A percentile compares a stretch with the other conserved stretches of the same genome.
Conservation (phyloP, 2,329 filamentous ascomycete genomes). For the Juglanconis sp. region DNA sequence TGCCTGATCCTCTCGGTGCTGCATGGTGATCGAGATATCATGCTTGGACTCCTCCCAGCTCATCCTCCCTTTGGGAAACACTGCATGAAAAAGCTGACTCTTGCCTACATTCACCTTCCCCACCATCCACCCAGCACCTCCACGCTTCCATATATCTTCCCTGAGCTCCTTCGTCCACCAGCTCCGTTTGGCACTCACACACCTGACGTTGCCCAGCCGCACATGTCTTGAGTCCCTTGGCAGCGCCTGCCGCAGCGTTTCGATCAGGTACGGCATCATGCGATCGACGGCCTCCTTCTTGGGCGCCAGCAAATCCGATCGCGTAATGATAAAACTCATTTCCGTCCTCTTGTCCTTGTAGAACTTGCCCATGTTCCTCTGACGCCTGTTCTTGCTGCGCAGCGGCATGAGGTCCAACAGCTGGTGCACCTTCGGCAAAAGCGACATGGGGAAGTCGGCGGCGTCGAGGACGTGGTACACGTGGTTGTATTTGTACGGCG, state of each 20-base stretch:
- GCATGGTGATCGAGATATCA: conserved; percentile 33
- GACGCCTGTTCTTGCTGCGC: conserved; percentile 76
- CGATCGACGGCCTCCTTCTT: conserved; percentile 78
- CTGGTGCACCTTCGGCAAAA: conserved; percentile 72
- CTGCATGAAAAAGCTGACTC: conserved; percentile 81
- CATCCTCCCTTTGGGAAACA: conserved; percentile 75
- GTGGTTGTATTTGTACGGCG: conserved; percentile 86
- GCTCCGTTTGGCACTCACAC: conserved; percentile 78
- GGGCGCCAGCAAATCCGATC: conserved; percentile 81
- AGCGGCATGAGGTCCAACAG: conserved; percentile 70
- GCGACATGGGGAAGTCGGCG: conserved; percentile 92
- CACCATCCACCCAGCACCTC: conserved; percentile 90
- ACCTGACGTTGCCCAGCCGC: conserved; percentile 83
- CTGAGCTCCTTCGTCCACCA: conserved; percentile 93
- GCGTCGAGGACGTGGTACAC: conserved; percentile 95
- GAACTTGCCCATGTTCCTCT: conserved; percentile 62
- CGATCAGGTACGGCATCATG: conserved; percentile 80
- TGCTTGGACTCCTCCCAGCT: conserved; percentile 35
- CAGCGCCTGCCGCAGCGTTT: conserved; percentile 73
- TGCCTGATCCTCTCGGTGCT: conserved; percentile 25
- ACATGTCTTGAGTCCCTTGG: conserved; percentile 64
- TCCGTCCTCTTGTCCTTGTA: conserved; percentile 67
- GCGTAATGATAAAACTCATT: conserved; percentile 86
- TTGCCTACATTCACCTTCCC: conserved; percentile 99
- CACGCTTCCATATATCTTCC: conserved; percentile 78